These are phyloP conservation scores for Alternaria angustiovoidea DNA, from an alignment of 2,329 filamentous ascomycete genomes.

Conservation along the genomic window DNA sequence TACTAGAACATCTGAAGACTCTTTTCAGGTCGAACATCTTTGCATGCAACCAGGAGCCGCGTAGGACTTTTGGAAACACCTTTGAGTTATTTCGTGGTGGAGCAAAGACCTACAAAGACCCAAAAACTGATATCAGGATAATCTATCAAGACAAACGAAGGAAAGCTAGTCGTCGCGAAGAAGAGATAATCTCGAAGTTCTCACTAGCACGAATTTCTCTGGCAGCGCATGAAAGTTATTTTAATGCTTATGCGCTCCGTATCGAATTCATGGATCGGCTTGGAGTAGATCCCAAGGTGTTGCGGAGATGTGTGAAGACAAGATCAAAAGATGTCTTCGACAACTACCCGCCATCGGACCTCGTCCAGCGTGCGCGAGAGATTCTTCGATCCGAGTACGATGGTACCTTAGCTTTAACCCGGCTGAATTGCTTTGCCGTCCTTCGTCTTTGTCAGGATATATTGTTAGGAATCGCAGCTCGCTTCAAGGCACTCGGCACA, in stretches of 20 bases:
- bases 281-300: neutral
- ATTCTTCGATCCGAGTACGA: neutral
- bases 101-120: accelerated
- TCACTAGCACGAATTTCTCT: too few relatives aligned
- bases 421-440: neutral
- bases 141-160: accelerated
- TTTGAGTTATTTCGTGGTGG: neutral
- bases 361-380: neutral
- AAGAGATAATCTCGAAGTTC: too few relatives aligned
- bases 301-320: too few relatives aligned
- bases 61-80: neutral
- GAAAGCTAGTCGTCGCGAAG: too few relatives aligned
- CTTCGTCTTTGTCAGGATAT: neutral
- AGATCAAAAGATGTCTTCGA: too few relatives aligned
- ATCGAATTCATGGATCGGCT: neutral
- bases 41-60: neutral
- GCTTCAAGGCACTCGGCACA: neutral
- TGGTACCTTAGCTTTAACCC: neutral
- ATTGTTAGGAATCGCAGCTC: neutral
- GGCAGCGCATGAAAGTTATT: too few relatives aligned
- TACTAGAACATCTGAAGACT: neutral
- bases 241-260: too few relatives aligned
- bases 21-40: neutral
- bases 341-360: neutral
- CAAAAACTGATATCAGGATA: accelerated